phyloP scores from a whole-genome alignment of 2,329 filamentous ascomycete species.

The Pseudocercospora crystallina region DNA sequence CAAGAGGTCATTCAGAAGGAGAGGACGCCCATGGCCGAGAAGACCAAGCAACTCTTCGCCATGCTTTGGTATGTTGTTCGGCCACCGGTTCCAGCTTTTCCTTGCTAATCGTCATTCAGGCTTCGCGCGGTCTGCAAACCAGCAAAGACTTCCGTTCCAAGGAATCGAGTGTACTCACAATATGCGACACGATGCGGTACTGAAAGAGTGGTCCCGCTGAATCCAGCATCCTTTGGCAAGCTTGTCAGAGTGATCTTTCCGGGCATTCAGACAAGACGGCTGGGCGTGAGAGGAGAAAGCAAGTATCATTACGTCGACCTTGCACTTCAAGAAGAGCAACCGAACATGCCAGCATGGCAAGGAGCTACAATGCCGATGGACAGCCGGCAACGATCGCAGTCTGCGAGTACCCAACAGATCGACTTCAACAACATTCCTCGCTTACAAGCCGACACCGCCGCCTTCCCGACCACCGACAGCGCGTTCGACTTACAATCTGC shows the following conservation, averaged over 20 bases:
- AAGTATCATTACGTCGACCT: slow-evolving; percentile 87
- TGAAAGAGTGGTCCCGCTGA: slow-evolving; percentile 89
- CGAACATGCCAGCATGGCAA: slow-evolving; percentile 27
- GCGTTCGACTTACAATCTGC: slow-evolving; percentile 32
- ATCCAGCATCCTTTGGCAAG: slow-evolving; percentile 96
- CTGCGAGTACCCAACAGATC: slow-evolving; percentile 32
- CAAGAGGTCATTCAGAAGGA: slow-evolving; percentile 76
- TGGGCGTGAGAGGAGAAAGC: slow-evolving; percentile 92
- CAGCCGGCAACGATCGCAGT: slow-evolving; percentile 31
- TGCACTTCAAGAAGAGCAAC: slow-evolving; percentile 48
- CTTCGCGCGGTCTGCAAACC: slow-evolving; percentile 70
- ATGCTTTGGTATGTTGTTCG: slow-evolving; percentile 75
- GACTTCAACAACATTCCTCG: slow-evolving; percentile 44
- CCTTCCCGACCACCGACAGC: slow-evolving; percentile 42
- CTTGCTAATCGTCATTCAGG: slow-evolving; percentile 50
- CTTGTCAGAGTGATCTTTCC: slow-evolving; percentile 95
- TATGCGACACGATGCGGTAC: slow-evolving; percentile 92
- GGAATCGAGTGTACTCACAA: slow-evolving; percentile 90
- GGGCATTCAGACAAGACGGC: slow-evolving; percentile 83
- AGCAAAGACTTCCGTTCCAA: slow-evolving; percentile 81
- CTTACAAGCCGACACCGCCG: slow-evolving; percentile 50
- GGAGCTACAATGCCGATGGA: slow-evolving; percentile 22
- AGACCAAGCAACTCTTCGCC: slow-evolving; percentile 80
- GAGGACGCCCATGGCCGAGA: slow-evolving; percentile 75
- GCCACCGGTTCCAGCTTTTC: neutral